Evolutionary conservation across 1,139 yeast species (phyloP), one percentile per base, ranked within the genome.

Genomic region (Martiniozyma asiatica): DNA sequence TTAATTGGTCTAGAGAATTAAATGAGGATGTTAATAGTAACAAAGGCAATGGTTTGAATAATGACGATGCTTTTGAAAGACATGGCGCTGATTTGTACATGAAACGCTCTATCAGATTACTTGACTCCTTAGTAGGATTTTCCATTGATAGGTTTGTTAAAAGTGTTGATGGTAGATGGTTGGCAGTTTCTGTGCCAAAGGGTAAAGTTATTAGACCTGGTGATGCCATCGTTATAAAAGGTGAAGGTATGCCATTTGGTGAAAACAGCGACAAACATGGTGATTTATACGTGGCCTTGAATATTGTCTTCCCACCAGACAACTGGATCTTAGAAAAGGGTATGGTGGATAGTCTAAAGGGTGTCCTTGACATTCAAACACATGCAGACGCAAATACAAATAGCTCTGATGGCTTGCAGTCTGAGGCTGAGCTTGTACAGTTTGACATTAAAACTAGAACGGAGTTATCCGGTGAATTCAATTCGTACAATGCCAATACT

Each of bases 191-290:
- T 4, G 69, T 81, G 0, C 81, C 84, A 5, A 63, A 66, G 9
- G 92, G 89, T 0, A 78, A 78, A 50, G 94, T 89, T 5, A 50
- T 85, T 8, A 67, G 77, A 41, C 97, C 97, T 0, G 78, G 81
- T 11, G 81, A 81, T 38, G 66, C 61, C 36, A 55, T 89, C 22
- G 65, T 74, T 39, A 61, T 89, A 13, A 55, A 63, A 23, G 70
- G 72, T 26, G 96, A 87, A 52, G 98, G 98, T 2, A 82, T 92
- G 93, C 95, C 95, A 0, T 47, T 68, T 5, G n/a, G n/a, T n/a
- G 23, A 26, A 10, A 33, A 34, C 8, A 37, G 39, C 9, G 62
- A 65, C 29, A 16, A 28, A 5, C 24, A 15, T 27, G 97, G 97
- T 16, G 85, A 84, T 50, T 56, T 89, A 43, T 87, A 75, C 44